These are phyloP conservation scores for Solanum chilense DNA, from an alignment of 257 asterid genomes.

Conservation along the genomic window DNA sequence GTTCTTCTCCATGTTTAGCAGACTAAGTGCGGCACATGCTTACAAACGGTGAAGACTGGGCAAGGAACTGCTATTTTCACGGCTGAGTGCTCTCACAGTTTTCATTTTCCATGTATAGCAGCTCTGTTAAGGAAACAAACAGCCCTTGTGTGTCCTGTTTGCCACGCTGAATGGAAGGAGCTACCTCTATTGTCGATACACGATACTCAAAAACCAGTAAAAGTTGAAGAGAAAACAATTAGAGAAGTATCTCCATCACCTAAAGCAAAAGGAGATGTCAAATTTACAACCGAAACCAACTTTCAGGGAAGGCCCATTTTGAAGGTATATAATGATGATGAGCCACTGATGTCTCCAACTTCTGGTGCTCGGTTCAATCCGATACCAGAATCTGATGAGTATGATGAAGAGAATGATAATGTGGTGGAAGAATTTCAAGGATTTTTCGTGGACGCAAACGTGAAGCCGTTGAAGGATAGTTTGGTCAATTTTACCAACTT, in stretches of 20 bases:
- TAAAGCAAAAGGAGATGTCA: neutral
- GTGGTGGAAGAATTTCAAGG: conserved; percentile 54
- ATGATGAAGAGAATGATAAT: conserved; percentile 46
- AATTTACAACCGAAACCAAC: neutral
- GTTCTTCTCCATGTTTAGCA: conserved; percentile 8
- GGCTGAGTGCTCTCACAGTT: conserved; percentile 93
- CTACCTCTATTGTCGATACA: conserved; percentile 39
- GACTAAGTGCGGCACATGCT: conserved; percentile 80
- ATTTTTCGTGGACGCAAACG: conserved; percentile 27
- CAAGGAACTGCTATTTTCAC: conserved; percentile 93
- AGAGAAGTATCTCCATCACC: conserved; percentile 9
- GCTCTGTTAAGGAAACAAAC: conserved; percentile 55
- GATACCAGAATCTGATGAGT: conserved; percentile 80
- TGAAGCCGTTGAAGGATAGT: conserved; percentile 10
- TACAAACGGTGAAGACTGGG: conserved; percentile 57
- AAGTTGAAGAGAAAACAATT: conserved; percentile 4
- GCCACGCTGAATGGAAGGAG: conserved; percentile 65
- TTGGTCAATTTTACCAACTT: conserved; percentile 5
- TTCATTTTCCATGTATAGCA: conserved; percentile 88
- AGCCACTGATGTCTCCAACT: conserved; percentile 68
- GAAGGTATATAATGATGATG: conserved; percentile 88
- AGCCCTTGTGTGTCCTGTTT: conserved; percentile 62
- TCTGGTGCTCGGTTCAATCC: conserved; percentile 68
- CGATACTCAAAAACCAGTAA: neutral
- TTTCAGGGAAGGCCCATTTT: conserved; percentile 10